Conservation (phyloP, 225 moss, liverwort and hornwort species). For the Polytrichum formosum region DNA sequence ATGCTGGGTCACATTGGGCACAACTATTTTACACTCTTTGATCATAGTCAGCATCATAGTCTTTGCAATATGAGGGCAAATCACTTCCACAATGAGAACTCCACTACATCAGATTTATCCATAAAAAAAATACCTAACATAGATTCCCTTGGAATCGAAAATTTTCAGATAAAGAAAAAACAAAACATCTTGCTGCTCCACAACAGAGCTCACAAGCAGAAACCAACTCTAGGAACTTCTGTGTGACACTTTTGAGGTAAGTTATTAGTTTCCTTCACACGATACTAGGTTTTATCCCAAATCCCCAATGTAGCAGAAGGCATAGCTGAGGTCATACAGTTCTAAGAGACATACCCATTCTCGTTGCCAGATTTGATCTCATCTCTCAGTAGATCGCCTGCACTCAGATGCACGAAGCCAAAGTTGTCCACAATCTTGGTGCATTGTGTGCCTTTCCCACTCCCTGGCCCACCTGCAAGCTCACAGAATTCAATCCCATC, state of each 20-base stretch:
- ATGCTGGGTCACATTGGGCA: background rate
- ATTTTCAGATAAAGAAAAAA: too few species aligned
- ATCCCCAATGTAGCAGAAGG: slow-evolving; percentile 1
- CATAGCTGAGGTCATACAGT: background rate
- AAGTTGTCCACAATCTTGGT: slow-evolving; percentile 76
- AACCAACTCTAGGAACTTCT: too few species aligned
- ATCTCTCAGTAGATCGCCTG: slow-evolving; percentile 87
- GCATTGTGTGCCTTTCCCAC: slow-evolving; percentile 97
- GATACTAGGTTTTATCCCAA: background rate
- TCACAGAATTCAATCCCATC: background rate
- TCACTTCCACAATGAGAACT: too few species aligned
- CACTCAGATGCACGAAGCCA: slow-evolving; percentile 84
- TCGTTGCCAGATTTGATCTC: slow-evolving; percentile 88
- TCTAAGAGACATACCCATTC: slow-evolving; percentile 52
- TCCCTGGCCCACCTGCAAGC: slow-evolving; percentile 84
- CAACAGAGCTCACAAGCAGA: background rate
- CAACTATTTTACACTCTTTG: too few species aligned
- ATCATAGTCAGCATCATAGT: too few species aligned
- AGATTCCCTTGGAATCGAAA: too few species aligned
- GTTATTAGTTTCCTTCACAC: background rate
- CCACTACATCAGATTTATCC: background rate
- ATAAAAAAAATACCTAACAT: too few species aligned
- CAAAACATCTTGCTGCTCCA: background rate
- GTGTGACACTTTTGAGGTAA: background rate
- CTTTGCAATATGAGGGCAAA: too few species aligned